Evolutionary conservation across 768 basidiomycete genomes (phyloP).

Genomic region (Collybia nuda): DNA sequence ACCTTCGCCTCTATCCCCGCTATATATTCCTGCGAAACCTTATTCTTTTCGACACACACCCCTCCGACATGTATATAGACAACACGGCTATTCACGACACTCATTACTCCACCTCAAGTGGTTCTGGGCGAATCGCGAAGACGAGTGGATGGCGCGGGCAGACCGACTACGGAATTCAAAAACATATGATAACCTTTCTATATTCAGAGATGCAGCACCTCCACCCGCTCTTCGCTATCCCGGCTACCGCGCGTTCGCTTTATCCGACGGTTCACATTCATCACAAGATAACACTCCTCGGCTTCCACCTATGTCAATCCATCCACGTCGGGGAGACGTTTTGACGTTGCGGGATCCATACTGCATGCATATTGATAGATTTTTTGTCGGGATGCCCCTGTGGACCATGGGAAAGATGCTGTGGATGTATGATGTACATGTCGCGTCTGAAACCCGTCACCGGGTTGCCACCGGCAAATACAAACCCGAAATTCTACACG

Average conservation of each 20-base stretch:
- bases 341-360: conserved; percentile 57
- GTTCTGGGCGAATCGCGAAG: conserved; percentile 60
- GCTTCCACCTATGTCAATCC: conserved; percentile 37
- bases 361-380: conserved; percentile 55
- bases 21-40: conserved; percentile 16
- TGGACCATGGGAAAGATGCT: conserved; percentile 70
- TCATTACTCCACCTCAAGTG: conserved; percentile 59
- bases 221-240: conserved; percentile 12
- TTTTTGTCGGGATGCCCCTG: conserved; percentile 52
- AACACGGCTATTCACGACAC: conserved; percentile 65
- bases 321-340: conserved; percentile 68
- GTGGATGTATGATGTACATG: conserved; percentile 61
- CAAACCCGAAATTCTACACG: conserved; percentile 11
- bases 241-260: conserved; percentile 4
- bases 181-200: conserved; percentile 28
- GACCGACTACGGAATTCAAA: conserved; percentile 15
- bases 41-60: conserved; percentile 19
- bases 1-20: conserved; percentile 38
- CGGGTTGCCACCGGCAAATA: too few relatives aligned
- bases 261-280: conserved; percentile 15
- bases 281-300: conserved; percentile 6
- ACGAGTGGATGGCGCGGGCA: conserved; percentile 45
- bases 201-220: conserved; percentile 6
- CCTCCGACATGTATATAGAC: conserved; percentile 41
- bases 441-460: conserved; percentile 16